A percentile compares a stretch with the other conserved stretches of the same genome.
Conservation (phyloP, 192 early-diverging fungal species). For the Backusella mclennaniae region DNA sequence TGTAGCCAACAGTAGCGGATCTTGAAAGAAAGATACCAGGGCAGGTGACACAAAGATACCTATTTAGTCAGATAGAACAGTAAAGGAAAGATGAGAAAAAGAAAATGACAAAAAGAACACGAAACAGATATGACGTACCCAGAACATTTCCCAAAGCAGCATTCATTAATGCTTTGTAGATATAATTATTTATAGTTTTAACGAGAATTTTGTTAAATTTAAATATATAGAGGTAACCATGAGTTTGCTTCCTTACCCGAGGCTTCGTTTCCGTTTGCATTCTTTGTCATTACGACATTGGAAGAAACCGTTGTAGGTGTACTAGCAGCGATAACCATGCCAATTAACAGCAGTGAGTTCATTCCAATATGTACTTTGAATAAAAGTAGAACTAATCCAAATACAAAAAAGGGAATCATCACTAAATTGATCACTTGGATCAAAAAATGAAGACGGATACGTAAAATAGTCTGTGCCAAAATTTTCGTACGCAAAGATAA, state of each 20-base stretch:
- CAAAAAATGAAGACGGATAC: conserved; percentile 55
- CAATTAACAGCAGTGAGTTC: conserved; percentile 54
- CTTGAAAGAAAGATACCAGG: conserved; percentile 49
- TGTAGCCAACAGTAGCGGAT: conserved; percentile 19
- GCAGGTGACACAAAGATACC: conserved; percentile 57
- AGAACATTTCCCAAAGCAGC: conserved; percentile 66
- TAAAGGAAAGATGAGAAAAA: not conserved
- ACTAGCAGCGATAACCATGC: conserved; percentile 60
- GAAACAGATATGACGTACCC: not conserved
- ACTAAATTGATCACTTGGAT: conserved; percentile 61
- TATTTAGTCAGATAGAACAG: not conserved
- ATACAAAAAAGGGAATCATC: conserved; percentile 60
- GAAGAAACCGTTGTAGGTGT: conserved; percentile 76
- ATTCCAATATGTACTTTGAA: conserved; percentile 42
- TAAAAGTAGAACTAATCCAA: conserved; percentile 52
- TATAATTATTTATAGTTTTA: not conserved
- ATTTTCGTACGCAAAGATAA: conserved; percentile 32
- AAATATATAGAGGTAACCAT: not conserved
- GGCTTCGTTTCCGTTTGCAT: conserved; percentile 65
- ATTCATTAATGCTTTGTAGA: conserved; percentile 54
- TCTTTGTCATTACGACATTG: conserved; percentile 76
- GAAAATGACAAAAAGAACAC: not conserved
- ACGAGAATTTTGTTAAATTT: not conserved
- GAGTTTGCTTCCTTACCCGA: conserved; percentile 21
- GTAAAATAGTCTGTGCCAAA: conserved; percentile 29